Percentiles rank a stretch among this genome's conserved stretches.
Evolutionary conservation across 2,329 filamentous ascomycete species (phyloP).

Genomic region (Teratosphaeria nubilosa): DNA sequence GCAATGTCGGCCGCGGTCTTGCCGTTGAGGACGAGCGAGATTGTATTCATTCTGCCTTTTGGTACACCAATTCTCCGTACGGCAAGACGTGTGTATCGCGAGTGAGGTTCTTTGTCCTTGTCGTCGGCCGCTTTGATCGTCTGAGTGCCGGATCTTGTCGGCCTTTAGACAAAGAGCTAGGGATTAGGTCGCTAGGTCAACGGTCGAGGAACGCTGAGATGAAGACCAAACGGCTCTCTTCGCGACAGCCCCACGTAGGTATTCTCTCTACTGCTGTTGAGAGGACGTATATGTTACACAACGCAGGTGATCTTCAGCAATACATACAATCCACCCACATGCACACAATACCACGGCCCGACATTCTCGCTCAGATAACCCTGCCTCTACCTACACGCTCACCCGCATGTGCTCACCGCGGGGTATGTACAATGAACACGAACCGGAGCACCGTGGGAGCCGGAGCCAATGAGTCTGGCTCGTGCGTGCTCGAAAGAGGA

Average conservation of each 20-base stretch:
- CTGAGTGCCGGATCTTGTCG: not conserved
- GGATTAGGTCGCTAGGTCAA: not conserved
- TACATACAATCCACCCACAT: not conserved
- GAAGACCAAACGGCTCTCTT: not conserved
- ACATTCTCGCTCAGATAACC: not conserved
- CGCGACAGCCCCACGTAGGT: not conserved
- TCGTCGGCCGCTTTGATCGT: not conserved
- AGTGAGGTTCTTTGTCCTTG: not conserved
- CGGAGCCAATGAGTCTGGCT: not conserved
- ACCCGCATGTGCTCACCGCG: not conserved
- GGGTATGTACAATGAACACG: not conserved
- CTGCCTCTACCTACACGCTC: not conserved
- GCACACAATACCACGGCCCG: not conserved
- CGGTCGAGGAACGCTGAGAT: not conserved
- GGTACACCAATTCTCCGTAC: not conserved
- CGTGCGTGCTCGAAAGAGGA: not conserved
- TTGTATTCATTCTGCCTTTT: constrained; percentile 14
- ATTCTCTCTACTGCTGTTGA: not conserved
- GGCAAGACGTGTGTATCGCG: not conserved
- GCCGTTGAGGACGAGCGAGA: constrained; percentile 20
- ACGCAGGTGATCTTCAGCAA: not conserved
- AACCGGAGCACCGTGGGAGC: not conserved
- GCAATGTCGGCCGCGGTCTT: constrained; percentile 13
- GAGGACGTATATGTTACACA: not conserved
- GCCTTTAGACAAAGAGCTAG: not conserved